Evolutionary conservation across 306 rosid species (phyloP).

Genomic region (Datisca glomerata): DNA sequence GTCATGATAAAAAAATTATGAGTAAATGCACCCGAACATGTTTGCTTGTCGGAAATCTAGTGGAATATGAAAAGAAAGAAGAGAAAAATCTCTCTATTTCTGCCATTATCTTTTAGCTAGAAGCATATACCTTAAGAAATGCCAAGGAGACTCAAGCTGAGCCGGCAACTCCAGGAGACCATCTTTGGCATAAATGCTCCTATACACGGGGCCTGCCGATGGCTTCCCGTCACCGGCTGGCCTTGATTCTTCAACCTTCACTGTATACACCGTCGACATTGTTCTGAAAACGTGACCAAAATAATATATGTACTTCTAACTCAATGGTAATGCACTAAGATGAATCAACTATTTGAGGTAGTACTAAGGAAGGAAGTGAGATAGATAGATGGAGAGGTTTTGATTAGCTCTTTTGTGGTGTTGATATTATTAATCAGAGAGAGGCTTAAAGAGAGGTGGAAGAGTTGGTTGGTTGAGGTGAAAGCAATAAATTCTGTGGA

Average conservation of each 20-base stretch:
- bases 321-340: no score
- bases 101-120: no score
- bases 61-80: no score
- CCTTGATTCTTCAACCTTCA: slow-evolving; percentile 61
- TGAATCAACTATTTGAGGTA: no score
- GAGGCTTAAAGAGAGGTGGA: slow-evolving; percentile 3
- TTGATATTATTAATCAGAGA: not conserved
- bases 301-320: not conserved
- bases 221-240: slow-evolving; percentile 28
- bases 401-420: not conserved
- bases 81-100: no score
- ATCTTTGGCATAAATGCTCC: slow-evolving; percentile 81
- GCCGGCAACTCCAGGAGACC: slow-evolving; percentile 46
- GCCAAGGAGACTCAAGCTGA: slow-evolving; percentile 68
- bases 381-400: not conserved
- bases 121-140: slow-evolving; percentile 94
- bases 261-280: slow-evolving; percentile 34
- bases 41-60: no score
- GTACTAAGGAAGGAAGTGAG: no score
- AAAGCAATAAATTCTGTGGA: slow-evolving; percentile 4
- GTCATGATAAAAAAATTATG: no score
- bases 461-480: slow-evolving; percentile 8
- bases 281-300: not conserved
- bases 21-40: no score
- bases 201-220: slow-evolving; percentile 66